Percentiles rank a stretch among this genome's conserved stretches.
Evolutionary conservation across 169 alveolate species (phyloP).

Genomic region (Cryptosporidium xiaoi): DNA sequence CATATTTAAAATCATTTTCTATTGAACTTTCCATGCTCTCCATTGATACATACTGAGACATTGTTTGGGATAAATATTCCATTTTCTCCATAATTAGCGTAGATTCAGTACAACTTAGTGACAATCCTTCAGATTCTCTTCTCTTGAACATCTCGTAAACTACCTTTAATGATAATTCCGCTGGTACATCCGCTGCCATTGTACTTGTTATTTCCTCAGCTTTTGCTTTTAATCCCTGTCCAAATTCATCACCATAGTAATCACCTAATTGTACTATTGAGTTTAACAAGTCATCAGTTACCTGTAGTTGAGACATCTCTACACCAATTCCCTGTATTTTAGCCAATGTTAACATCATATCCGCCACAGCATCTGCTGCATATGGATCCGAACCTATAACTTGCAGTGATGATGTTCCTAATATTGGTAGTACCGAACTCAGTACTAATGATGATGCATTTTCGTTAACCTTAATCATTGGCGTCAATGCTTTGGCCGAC

Average conservation of each 20-base stretch:
- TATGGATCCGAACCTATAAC: conserved; percentile 70
- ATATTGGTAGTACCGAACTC: conserved; percentile 43
- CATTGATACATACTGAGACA: conserved; percentile 29
- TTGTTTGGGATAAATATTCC: conserved; percentile 51
- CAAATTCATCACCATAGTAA: conserved; percentile 71
- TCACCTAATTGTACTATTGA: conserved; percentile 49
- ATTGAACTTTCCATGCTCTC: conserved; percentile 37
- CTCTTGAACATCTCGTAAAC: conserved; percentile 56
- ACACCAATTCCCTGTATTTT: conserved; percentile 68
- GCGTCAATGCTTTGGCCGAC: conserved; percentile 17
- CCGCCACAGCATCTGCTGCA: conserved; percentile 66
- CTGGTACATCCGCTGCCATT: conserved; percentile 64
- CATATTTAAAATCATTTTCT: conserved; percentile 34
- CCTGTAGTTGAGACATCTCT: conserved; percentile 52
- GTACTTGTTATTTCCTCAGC: conserved; percentile 48
- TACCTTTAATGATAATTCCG: conserved; percentile 55
- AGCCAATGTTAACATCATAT: conserved; percentile 45
- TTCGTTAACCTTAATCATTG: conserved; percentile 45
- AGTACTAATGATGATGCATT: conserved; percentile 50
- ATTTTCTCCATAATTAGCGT: conserved; percentile 26
- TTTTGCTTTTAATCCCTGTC: conserved; percentile 36
- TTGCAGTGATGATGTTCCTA: conserved; percentile 38
- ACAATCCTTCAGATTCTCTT: conserved; percentile 53
- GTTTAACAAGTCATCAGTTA: conserved; percentile 34
- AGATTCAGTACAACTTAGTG: conserved; percentile 40